Evolutionary conservation across 768 basidiomycete species (phyloP).

Genomic region (Mycena epipterygia): DNA sequence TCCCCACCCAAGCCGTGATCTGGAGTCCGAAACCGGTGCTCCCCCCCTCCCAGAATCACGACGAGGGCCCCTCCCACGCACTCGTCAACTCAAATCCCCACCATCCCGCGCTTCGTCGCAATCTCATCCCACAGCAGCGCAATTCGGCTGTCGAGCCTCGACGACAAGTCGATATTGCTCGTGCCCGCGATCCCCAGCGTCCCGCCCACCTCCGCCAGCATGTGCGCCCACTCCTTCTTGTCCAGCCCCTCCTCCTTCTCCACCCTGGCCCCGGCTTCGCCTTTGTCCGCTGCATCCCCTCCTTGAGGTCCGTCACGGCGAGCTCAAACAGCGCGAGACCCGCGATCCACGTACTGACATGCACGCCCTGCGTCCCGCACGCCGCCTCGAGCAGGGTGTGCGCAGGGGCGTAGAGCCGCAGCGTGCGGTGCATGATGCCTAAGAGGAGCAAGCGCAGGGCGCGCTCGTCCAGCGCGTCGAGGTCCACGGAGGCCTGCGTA

Average conservation of each 20-base stretch:
- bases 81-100: conserved; percentile 42
- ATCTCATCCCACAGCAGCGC: conserved; percentile 82
- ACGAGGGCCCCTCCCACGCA: no score
- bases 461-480: conserved; percentile 80
- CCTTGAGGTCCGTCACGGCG: conserved; percentile 79
- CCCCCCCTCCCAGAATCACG: no score
- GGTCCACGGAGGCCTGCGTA: conserved; percentile 43
- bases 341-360: conserved; percentile 76
- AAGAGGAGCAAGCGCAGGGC: conserved; percentile 78
- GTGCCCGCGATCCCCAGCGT: conserved; percentile 62
- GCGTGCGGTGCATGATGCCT: conserved; percentile 74
- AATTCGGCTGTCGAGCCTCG: conserved; percentile 78
- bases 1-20: no score
- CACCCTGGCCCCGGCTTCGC: no score
- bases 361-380: conserved; percentile 54
- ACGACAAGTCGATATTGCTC: conserved; percentile 72
- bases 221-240: conserved; percentile 63
- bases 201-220: conserved; percentile 62
- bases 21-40: background rate
- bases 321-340: conserved; percentile 79
- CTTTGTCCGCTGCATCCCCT: conserved; percentile 54
- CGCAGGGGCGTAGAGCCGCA: conserved; percentile 58
- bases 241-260: no score
- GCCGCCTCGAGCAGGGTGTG: conserved; percentile 69
- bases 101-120: conserved; percentile 67